Percentiles rank a stretch among this genome's conserved stretches.
Conservation (phyloP, 352 stramenopile species). For the Blastocystis sp. region DNA sequence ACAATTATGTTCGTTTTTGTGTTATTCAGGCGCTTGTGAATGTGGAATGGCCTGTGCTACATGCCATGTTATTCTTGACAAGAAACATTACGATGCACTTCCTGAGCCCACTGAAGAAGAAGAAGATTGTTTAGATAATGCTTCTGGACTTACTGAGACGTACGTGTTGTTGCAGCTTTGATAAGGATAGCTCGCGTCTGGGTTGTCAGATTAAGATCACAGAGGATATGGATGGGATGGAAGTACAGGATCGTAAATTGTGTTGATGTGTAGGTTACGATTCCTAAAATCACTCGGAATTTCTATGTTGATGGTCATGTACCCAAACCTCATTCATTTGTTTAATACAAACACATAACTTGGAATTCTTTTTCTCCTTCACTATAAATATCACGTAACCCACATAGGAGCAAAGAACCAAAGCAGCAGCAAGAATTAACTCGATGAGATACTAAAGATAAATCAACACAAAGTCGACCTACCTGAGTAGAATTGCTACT, state of each 20-base stretch:
- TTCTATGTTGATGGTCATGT: constrained; percentile 61
- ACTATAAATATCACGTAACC: constrained; percentile 6
- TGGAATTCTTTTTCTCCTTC: background rate
- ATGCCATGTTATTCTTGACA: constrained; percentile 54
- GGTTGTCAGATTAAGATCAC: constrained; percentile 33
- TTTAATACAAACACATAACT: background rate
- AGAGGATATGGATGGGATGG: constrained; percentile 26
- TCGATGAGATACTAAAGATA: background rate
- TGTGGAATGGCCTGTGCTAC: constrained; percentile 53
- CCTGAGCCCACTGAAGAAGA: constrained; percentile 14
- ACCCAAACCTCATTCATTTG: constrained; percentile 30
- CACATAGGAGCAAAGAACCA: background rate
- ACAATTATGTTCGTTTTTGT: background rate
- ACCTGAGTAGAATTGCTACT: background rate
- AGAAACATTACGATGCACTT: constrained; percentile 25
- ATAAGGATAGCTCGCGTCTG: constrained; percentile 17
- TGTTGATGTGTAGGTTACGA: background rate
- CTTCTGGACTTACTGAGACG: constrained; percentile 15
- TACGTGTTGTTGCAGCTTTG: background rate
- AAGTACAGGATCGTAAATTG: background rate
- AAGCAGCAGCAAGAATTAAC: background rate
- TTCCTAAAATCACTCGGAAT: constrained; percentile 44
- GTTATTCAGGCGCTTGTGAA: constrained; percentile 49
- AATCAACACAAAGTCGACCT: background rate
- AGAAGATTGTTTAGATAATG: constrained; percentile 57